These are phyloP conservation scores for Tetrapisispora arboricola DNA, from an alignment of 805 yeast genomes.

Conservation along the genomic window DNA sequence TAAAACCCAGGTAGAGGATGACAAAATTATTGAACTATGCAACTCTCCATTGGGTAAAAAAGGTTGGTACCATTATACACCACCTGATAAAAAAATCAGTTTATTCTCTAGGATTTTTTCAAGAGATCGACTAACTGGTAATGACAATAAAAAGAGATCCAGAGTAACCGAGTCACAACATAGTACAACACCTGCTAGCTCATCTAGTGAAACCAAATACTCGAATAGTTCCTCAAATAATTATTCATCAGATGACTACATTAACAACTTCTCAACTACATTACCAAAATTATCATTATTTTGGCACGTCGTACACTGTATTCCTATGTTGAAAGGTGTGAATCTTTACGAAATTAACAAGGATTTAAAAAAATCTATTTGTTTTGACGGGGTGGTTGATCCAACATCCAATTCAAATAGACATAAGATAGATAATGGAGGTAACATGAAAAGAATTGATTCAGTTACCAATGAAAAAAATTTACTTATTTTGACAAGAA, in stretches of 20 bases:
- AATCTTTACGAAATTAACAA: conserved; percentile 27
- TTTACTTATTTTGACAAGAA: neutral
- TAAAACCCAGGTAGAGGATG: conserved; percentile 21
- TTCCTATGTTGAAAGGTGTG: conserved; percentile 26
- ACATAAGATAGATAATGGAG: neutral
- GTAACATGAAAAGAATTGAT: neutral
- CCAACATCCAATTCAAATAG: neutral
- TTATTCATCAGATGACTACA: neutral
- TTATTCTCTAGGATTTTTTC: neutral
- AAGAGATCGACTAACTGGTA: too few relatives aligned
- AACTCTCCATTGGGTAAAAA: conserved; percentile 17
- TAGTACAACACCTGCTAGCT: conserved; percentile 9
- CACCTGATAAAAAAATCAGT: neutral
- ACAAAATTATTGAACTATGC: conserved; percentile 16
- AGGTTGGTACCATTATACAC: conserved; percentile 24
- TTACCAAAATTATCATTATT: conserved; percentile 12
- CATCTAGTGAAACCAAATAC: conserved; percentile 6
- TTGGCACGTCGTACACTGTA: conserved; percentile 20
- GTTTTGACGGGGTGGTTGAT: neutral
- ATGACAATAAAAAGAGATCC: neutral
- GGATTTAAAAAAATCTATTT: conserved; percentile 7
- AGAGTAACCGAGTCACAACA: neutral
- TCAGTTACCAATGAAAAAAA: neutral
- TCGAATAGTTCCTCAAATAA: neutral
- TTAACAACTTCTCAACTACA: neutral